A percentile compares a stretch with the other conserved stretches of the same genome.
These are phyloP conservation scores for Pachysandra terminalis DNA, from an alignment of 164 flowering plant species.

Conservation along the genomic window DNA sequence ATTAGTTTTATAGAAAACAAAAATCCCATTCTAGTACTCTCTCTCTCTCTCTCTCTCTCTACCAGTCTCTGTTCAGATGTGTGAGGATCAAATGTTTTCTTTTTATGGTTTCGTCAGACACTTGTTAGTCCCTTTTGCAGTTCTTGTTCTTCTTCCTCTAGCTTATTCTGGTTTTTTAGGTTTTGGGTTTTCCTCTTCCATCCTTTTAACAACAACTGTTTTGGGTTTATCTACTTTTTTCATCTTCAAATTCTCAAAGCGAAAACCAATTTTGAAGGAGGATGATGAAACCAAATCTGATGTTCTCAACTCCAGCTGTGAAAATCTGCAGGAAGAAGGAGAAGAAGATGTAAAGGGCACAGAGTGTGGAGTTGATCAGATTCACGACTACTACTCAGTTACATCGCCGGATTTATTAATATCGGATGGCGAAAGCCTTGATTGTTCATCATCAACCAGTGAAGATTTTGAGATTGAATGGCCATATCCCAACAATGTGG, in stretches of 20 bases:
- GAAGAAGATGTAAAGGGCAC: no score
- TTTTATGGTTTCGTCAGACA: conserved; percentile 16
- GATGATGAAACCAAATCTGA: conserved; percentile 11
- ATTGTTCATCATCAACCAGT: conserved; percentile 38
- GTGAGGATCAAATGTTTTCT: conserved; percentile 22
- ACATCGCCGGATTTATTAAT: conserved; percentile 23
- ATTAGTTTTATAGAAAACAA: conserved; percentile 21
- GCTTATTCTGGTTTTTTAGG: conserved; percentile 16
- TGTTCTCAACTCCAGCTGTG: conserved; percentile 7
- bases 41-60: no score
- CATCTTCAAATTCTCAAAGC: conserved; percentile 31
- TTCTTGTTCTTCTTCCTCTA: conserved; percentile 28
- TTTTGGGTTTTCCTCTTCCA: conserved; percentile 25
- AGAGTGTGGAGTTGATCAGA: conserved; percentile 18
- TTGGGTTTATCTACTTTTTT: conserved; percentile 37
- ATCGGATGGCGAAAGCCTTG: conserved; percentile 43
- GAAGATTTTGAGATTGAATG: conserved; percentile 51
- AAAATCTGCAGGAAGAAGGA: conserved; percentile 4
- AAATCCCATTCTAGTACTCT: conserved; percentile 24
- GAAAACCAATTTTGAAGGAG: conserved; percentile 19
- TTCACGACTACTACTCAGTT: conserved; percentile 13
- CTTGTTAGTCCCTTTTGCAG: conserved; percentile 23
- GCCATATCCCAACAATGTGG: conserved; percentile 27
- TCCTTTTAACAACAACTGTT: conserved; percentile 27
- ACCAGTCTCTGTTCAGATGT: no score